phyloP scores from a whole-genome alignment of 352 stramenopile genomes.

The Phytophthora cactorum region DNA sequence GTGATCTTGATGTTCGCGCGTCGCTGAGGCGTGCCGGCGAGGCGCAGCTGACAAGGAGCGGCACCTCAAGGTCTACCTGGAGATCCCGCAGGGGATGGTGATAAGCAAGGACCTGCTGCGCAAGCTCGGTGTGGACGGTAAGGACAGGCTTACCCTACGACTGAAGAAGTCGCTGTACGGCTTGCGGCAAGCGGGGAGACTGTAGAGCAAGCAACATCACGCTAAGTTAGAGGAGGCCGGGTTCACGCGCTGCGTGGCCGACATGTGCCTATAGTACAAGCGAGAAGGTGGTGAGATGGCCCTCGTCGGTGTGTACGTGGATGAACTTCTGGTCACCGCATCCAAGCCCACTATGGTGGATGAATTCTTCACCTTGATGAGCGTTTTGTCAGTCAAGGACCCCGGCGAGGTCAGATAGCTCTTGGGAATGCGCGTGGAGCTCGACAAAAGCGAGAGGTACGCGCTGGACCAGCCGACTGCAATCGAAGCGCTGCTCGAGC shows the following conservation, averaged over 20 bases:
- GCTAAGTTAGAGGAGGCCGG: neutral
- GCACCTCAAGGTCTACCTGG: neutral
- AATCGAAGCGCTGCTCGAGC: conserved; percentile 30
- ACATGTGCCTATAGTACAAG: conserved; percentile 2
- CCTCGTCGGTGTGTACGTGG: conserved; percentile 35
- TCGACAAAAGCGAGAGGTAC: conserved; percentile 13
- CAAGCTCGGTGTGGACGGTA: too few relatives aligned
- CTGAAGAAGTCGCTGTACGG: conserved; percentile 2
- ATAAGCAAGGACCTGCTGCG: too few relatives aligned
- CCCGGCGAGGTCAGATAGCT: conserved; percentile 31
- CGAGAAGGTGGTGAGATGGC: neutral
- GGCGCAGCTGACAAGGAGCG: neutral
- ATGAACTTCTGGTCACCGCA: conserved; percentile 39
- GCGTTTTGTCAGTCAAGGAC: conserved; percentile 30
- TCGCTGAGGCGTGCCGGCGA: neutral
- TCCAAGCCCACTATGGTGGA: conserved; percentile 3
- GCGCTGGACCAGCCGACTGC: conserved; percentile 24
- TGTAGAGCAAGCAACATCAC: neutral
- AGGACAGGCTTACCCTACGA: neutral
- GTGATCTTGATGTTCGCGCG: neutral
- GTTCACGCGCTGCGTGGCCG: neutral
- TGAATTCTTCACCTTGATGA: conserved; percentile 18
- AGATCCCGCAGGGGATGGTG: too few relatives aligned
- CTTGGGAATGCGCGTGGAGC: conserved; percentile 37
- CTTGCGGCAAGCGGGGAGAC: neutral